Evolutionary conservation across 495 filamentous ascomycete species (phyloP).

Genomic region (Chaetomidium leptoderma): DNA sequence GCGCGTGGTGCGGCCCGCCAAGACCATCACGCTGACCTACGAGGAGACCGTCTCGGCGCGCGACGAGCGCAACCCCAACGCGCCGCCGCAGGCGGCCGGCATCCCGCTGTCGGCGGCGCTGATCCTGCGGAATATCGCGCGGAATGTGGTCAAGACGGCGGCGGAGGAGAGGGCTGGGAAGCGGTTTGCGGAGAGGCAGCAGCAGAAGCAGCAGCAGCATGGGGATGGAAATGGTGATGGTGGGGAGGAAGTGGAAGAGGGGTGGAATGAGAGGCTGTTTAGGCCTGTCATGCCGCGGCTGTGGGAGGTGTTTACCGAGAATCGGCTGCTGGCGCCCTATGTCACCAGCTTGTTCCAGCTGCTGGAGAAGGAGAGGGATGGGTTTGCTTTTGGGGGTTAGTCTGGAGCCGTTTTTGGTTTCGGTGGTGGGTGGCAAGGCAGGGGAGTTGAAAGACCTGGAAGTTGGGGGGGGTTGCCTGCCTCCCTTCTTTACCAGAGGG

Average conservation of each 20-base stretch:
- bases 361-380: conserved; percentile 19
- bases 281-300: conserved; percentile 45
- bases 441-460: neutral
- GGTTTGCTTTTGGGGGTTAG: neutral
- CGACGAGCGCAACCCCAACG: conserved; percentile 64
- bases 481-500: too few relatives aligned
- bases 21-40: conserved; percentile 46
- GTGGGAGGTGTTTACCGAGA: conserved; percentile 53
- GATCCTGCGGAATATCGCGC: conserved; percentile 83
- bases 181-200: too few relatives aligned
- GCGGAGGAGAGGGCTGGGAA: conserved; percentile 52
- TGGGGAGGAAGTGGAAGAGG: conserved; percentile 20
- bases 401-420: neutral
- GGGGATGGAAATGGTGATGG: conserved; percentile 9
- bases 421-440: neutral
- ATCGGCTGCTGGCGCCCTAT: conserved; percentile 42
- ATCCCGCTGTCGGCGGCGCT: conserved; percentile 79
- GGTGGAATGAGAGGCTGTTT: conserved; percentile 51
- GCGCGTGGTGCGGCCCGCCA: conserved; percentile 50
- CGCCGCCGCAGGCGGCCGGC: conserved; percentile 65
- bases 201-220: too few relatives aligned
- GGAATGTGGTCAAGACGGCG: conserved; percentile 61
- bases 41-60: conserved; percentile 59
- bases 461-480: too few relatives aligned
- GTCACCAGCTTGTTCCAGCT: conserved; percentile 29